Percentiles rank a stretch among this genome's conserved stretches.
phyloP scores from a whole-genome alignment of 495 filamentous ascomycete species.

The Polyplosphaeria fusca region DNA sequence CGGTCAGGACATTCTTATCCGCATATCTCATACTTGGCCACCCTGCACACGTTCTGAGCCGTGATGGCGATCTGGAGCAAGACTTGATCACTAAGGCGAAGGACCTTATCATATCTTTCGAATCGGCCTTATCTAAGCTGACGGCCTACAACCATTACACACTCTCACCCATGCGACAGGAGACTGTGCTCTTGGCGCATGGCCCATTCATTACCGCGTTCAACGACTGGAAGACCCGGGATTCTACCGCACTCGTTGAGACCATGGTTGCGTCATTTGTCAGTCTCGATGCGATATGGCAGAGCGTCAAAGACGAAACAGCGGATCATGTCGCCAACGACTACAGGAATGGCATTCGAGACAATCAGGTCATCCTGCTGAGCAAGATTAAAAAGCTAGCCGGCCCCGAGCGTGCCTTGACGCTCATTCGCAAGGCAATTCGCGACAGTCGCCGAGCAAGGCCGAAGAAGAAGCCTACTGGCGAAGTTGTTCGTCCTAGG shows the following conservation, averaged over 20 bases:
- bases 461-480: slow-evolving; percentile 64
- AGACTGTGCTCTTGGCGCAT: slow-evolving; percentile 66
- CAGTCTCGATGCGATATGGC: slow-evolving; percentile 92
- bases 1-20: slow-evolving; percentile 85
- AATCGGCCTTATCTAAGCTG: slow-evolving; percentile 63
- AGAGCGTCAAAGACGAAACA: slow-evolving; percentile 87
- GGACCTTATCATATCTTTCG: slow-evolving; percentile 78
- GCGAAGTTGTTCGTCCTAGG: slow-evolving; percentile 64
- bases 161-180: slow-evolving; percentile 46
- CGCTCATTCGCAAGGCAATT: slow-evolving; percentile 77
- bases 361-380: slow-evolving; percentile 87
- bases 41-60: slow-evolving; percentile 80
- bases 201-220: slow-evolving; percentile 86
- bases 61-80: slow-evolving; percentile 80
- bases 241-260: slow-evolving; percentile 83
- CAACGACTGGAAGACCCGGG: slow-evolving; percentile 89
- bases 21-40: slow-evolving; percentile 91
- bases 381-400: slow-evolving; percentile 86
- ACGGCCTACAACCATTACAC: slow-evolving; percentile 37
- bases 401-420: slow-evolving; percentile 75
- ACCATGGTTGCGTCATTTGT: slow-evolving; percentile 96
- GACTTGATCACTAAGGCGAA: slow-evolving; percentile 85
- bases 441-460: slow-evolving; percentile 71
- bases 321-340: slow-evolving; percentile 82
- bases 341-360: slow-evolving; percentile 86